These are phyloP conservation scores for Agastache rugosa DNA, from an alignment of 257 asterid species.

Conservation along the genomic window DNA sequence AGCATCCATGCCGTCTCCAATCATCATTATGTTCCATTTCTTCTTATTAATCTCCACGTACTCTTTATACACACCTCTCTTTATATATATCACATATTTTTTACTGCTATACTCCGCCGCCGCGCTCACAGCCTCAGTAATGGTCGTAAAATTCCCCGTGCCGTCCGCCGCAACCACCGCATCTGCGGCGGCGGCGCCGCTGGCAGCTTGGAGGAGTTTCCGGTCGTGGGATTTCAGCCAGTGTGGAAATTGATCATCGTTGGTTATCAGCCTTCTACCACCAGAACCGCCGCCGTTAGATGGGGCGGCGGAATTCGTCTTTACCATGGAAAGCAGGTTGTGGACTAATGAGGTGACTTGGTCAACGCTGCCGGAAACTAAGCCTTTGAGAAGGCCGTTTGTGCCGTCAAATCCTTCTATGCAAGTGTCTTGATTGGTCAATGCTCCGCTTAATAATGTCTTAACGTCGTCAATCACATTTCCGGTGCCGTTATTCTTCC, in stretches of 20 bases:
- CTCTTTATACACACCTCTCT: constrained; percentile 58
- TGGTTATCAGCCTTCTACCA: constrained; percentile 40
- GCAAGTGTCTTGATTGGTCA: constrained; percentile 58
- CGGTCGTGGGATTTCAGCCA: constrained; percentile 47
- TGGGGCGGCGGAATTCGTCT: constrained; percentile 35
- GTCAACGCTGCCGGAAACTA: constrained; percentile 60
- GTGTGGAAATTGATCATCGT: constrained; percentile 29
- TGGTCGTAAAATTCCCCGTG: constrained; percentile 41
- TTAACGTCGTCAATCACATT: constrained; percentile 46
- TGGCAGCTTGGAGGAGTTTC: constrained; percentile 44
- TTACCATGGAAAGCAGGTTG: constrained; percentile 60
- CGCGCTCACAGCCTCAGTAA: constrained; percentile 45
- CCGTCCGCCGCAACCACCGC: constrained; percentile 60
- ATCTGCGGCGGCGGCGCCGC: constrained; percentile 28
- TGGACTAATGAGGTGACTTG: constrained; percentile 52
- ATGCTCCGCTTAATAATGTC: constrained; percentile 53
- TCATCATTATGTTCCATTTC: constrained; percentile 61
- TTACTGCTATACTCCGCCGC: constrained; percentile 45
- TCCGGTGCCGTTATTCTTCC: constrained; percentile 44
- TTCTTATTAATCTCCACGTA: constrained; percentile 52
- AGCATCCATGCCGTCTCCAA: constrained; percentile 59
- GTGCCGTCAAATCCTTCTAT: constrained; percentile 68
- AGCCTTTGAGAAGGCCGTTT: constrained; percentile 46
- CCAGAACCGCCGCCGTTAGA: constrained; percentile 2
- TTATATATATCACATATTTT: constrained; percentile 52